A percentile compares a stretch with the other conserved stretches of the same genome.
phyloP scores from a whole-genome alignment of 2,329 filamentous ascomycete species.

The Diaporthe sp. region DNA sequence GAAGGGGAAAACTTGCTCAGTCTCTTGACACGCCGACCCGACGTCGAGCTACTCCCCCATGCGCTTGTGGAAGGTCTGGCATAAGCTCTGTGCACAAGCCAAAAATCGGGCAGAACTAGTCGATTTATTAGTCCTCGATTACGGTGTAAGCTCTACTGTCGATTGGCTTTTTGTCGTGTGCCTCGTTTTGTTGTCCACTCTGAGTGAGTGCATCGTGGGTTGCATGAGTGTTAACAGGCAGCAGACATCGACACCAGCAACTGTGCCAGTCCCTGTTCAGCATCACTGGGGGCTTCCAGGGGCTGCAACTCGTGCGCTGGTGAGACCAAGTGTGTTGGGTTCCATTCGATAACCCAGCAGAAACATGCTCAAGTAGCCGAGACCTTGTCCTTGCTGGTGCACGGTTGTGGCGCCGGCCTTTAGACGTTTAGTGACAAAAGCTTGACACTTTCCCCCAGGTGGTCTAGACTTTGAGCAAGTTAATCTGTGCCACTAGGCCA shows the following conservation, averaged over 20 bases:
- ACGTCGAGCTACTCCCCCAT: constrained; percentile 1
- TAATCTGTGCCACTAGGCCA: constrained; percentile 31
- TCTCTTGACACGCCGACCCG: background rate
- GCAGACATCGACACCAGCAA: background rate
- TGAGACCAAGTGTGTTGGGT: background rate
- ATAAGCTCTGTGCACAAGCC: background rate
- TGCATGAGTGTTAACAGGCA: background rate
- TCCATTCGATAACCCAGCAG: constrained; percentile 11
- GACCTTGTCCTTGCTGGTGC: constrained; percentile 31
- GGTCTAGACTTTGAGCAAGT: constrained; percentile 39
- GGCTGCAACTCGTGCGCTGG: constrained; percentile 12
- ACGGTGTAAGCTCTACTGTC: background rate
- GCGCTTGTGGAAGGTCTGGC: background rate
- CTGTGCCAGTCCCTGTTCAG: background rate
- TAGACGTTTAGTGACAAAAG: constrained; percentile 20
- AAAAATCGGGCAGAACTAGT: background rate
- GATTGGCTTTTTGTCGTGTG: background rate
- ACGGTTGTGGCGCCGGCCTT: constrained; percentile 30
- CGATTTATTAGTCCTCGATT: background rate
- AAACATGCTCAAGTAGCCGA: constrained; percentile 38
- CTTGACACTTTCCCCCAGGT: constrained; percentile 23
- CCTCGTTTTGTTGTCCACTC: background rate
- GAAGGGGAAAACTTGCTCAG: constrained; percentile 31
- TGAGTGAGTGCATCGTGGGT: background rate
- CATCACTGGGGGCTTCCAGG: background rate